A percentile compares a stretch with the other conserved stretches of the same genome.
Conservation (phyloP, 129 eudicot genomes). For the Centella asiatica region DNA sequence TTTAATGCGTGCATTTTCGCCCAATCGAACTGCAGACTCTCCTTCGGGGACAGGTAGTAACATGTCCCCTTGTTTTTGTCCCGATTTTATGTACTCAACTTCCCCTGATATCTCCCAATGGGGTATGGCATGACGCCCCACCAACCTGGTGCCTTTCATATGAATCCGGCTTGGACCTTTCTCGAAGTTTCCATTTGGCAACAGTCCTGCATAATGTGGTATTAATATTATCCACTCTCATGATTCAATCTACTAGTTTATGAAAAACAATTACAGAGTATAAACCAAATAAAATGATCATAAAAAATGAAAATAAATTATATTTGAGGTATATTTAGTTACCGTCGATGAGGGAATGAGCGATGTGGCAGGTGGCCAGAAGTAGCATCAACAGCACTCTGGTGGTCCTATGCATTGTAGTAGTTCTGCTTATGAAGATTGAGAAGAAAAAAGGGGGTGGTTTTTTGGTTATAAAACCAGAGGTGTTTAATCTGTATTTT, state of each 20-base stretch:
- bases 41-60: slow-evolving; percentile 76
- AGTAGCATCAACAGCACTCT: not conserved
- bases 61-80: slow-evolving; percentile 85
- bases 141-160: slow-evolving; percentile 56
- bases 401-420: slow-evolving; percentile 4
- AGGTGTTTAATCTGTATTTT: not conserved
- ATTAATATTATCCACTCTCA: too few species aligned
- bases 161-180: slow-evolving; percentile 57
- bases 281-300: too few species aligned
- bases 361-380: not conserved
- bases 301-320: too few species aligned
- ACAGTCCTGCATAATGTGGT: slow-evolving; percentile 51
- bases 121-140: slow-evolving; percentile 50
- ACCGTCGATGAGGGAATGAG: not conserved
- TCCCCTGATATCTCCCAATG: slow-evolving; percentile 66
- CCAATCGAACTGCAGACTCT: slow-evolving; percentile 61
- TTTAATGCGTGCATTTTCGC: slow-evolving; percentile 60
- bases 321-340: too few species aligned
- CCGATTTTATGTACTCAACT: slow-evolving; percentile 74
- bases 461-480: not conserved
- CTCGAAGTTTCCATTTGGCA: slow-evolving; percentile 74
- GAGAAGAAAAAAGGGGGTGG: too few species aligned
- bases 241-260: too few species aligned
- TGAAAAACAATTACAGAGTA: too few species aligned
- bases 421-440: too few species aligned